phyloP scores from a whole-genome alignment of 2,329 filamentous ascomycete genomes.

The Daldinia sp. region DNA sequence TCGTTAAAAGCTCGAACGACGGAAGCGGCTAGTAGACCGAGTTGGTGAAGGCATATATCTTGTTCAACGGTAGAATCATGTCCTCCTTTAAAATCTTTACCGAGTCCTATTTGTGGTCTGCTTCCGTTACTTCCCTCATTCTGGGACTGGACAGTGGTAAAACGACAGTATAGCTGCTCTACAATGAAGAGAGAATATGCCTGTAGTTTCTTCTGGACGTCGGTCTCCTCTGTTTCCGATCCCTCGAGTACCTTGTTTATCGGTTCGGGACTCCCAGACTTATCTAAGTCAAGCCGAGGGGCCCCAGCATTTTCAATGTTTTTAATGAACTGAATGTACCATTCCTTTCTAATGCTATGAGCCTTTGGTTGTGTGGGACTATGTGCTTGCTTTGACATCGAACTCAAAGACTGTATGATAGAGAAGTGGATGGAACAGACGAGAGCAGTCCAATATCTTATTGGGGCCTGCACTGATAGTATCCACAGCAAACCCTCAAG shows the following conservation, averaged over 20 bases:
- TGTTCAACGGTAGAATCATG: conserved; percentile 32
- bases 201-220: conserved; percentile 36
- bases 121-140: background rate
- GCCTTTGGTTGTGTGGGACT: conserved; percentile 12
- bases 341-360: conserved; percentile 41
- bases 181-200: conserved; percentile 49
- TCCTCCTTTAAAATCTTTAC: conserved; percentile 32
- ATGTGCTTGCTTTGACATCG: conserved; percentile 12
- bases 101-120: conserved; percentile 32
- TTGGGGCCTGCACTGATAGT: conserved; percentile 39
- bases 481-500: conserved; percentile 44
- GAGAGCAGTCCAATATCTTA: conserved; percentile 46
- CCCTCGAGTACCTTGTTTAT: conserved; percentile 28
- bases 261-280: conserved; percentile 23
- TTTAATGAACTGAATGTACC: conserved; percentile 32
- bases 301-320: conserved; percentile 31
- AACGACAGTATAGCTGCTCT: conserved; percentile 49
- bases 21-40: conserved; percentile 47
- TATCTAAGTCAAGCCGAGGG: conserved; percentile 35
- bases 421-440: conserved; percentile 49
- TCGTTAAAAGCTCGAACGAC: conserved; percentile 46
- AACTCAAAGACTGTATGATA: conserved; percentile 36
- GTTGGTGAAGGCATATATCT: conserved; percentile 47
- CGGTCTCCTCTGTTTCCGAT: conserved; percentile 16
- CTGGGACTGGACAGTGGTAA: conserved; percentile 36